Percentiles rank a stretch among this genome's conserved stretches.
Evolutionary conservation across 2,329 filamentous ascomycete species (phyloP).

Genomic region (Coniosporium tulheliwenetii): DNA sequence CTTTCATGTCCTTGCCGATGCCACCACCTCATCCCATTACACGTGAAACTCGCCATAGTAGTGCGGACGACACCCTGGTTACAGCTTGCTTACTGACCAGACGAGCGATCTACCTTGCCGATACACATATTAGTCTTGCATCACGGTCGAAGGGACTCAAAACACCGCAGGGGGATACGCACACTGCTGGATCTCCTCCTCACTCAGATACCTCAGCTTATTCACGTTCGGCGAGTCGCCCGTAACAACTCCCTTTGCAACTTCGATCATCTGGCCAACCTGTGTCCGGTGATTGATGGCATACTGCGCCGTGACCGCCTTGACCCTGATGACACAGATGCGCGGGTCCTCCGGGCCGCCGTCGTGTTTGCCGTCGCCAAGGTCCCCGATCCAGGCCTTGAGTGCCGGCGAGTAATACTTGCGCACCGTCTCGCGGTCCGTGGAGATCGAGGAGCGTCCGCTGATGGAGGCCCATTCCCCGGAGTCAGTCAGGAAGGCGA

Average conservation of each 20-base stretch:
- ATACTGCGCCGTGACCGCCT: constrained; percentile 38
- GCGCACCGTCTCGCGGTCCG: constrained; percentile 50
- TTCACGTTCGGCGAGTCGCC: constrained; percentile 60
- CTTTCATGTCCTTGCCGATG: too few relatives aligned
- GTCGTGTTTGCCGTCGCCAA: constrained; percentile 71
- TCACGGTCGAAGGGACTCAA: not conserved
- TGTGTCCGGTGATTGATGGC: constrained; percentile 36
- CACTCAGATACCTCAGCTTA: constrained; percentile 57
- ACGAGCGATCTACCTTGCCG: constrained; percentile 1
- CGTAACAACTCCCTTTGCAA: constrained; percentile 60
- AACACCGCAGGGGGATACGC: constrained; percentile 10
- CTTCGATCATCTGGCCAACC: constrained; percentile 48
- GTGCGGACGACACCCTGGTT: not conserved
- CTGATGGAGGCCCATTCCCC: constrained; percentile 77
- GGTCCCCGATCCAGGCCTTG: constrained; percentile 76
- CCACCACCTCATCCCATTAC: too few relatives aligned
- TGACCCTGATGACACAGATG: constrained; percentile 66
- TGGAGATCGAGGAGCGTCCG: constrained; percentile 54
- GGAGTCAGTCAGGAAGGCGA: constrained; percentile 56
- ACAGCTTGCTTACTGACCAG: constrained; percentile 1
- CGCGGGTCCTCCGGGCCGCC: constrained; percentile 69
- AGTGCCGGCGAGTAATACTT: constrained; percentile 61
- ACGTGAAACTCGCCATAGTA: too few relatives aligned
- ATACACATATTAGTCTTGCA: not conserved
- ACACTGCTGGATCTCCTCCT: constrained; percentile 51